These are phyloP conservation scores for Penicillium roqueforti DNA, from an alignment of 495 filamentous ascomycete species.

Conservation along the genomic window DNA sequence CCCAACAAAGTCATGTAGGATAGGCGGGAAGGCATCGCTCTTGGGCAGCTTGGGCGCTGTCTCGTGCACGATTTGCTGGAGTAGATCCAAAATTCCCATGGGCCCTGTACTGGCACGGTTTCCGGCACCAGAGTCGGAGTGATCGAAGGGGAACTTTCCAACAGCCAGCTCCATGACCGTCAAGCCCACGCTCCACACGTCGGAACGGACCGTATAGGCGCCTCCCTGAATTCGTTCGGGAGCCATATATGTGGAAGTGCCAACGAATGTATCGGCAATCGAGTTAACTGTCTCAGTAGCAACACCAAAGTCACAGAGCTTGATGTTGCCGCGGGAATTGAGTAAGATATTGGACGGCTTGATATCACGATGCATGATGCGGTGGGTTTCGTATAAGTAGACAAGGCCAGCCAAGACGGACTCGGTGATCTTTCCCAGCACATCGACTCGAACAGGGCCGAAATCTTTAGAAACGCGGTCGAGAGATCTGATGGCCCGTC, in stretches of 20 bases:
- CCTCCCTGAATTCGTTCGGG: conserved; percentile 95
- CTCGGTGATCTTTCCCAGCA: conserved; percentile 97
- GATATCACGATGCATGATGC: conserved; percentile 98
- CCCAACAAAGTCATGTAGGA: conserved; percentile 93
- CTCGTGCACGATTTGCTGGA: conserved; percentile 97
- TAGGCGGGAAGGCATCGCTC: conserved; percentile 92
- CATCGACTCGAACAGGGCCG: conserved; percentile 94
- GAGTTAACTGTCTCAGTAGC: conserved; percentile 95
- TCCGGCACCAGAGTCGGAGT: conserved; percentile 67
- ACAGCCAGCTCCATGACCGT: conserved; percentile 95
- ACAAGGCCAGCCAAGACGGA: conserved; percentile 90
- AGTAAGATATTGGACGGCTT: conserved; percentile 97
- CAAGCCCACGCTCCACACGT: conserved; percentile 98
- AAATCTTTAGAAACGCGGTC: conserved; percentile 92
- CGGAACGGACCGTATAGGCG: conserved; percentile 95
- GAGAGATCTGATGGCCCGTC: conserved; percentile 61
- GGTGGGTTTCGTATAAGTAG: conserved; percentile 89
- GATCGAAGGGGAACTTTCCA: conserved; percentile 90
- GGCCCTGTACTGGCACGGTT: conserved; percentile 67
- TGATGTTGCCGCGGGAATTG: conserved; percentile 90
- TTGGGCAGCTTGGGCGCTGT: conserved; percentile 89
- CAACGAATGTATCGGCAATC: conserved; percentile 95
- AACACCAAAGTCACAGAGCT: conserved; percentile 97
- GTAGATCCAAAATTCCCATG: conserved; percentile 89
- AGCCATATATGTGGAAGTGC: conserved; percentile 98